These are phyloP conservation scores for Vanrija pseudolonga DNA, from an alignment of 1,284 basidiomycete species.

Conservation along the genomic window DNA sequence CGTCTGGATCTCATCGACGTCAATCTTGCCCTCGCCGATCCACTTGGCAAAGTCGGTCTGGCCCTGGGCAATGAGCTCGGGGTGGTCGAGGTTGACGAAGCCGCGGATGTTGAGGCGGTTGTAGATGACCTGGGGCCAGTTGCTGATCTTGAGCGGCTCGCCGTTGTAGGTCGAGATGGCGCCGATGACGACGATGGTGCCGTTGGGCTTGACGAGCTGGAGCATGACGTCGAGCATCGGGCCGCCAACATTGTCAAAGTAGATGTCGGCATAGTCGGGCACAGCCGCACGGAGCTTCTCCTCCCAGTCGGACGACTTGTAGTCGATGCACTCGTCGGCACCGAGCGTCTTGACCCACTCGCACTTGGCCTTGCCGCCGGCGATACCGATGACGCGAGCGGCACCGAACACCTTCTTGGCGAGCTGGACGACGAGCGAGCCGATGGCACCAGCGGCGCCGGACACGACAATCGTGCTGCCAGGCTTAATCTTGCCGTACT, in stretches of 20 bases:
- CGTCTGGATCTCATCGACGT: slow-evolving; percentile 30
- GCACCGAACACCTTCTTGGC: slow-evolving; percentile 49
- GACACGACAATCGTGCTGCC: slow-evolving; percentile 47
- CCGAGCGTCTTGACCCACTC: slow-evolving; percentile 50
- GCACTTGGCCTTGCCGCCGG: slow-evolving; percentile 53
- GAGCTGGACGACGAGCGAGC: slow-evolving; percentile 37
- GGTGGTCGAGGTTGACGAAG: slow-evolving; percentile 37
- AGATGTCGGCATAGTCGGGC: slow-evolving; percentile 36
- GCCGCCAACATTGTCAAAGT: slow-evolving; percentile 51
- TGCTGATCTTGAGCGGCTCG: slow-evolving; percentile 19
- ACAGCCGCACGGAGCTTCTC: not conserved
- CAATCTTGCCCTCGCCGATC: slow-evolving; percentile 37
- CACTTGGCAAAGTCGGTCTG: slow-evolving; percentile 21
- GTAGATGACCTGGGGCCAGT: slow-evolving; percentile 43
- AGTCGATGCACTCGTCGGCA: slow-evolving; percentile 54
- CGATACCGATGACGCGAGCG: slow-evolving; percentile 52
- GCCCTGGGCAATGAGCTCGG: slow-evolving; percentile 13
- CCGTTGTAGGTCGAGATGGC: slow-evolving; percentile 27
- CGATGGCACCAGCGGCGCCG: slow-evolving; percentile 46
- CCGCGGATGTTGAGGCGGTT: slow-evolving; percentile 49
- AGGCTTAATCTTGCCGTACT: slow-evolving; percentile 37
- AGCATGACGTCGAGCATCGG: slow-evolving; percentile 43
- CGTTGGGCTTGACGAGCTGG: slow-evolving; percentile 47
- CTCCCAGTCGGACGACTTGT: slow-evolving; percentile 39
- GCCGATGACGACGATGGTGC: slow-evolving; percentile 51